Percentiles rank a stretch among this genome's conserved stretches.
phyloP scores from a whole-genome alignment of 2,329 filamentous ascomycete species.

The Neoarthrinium moseri region DNA sequence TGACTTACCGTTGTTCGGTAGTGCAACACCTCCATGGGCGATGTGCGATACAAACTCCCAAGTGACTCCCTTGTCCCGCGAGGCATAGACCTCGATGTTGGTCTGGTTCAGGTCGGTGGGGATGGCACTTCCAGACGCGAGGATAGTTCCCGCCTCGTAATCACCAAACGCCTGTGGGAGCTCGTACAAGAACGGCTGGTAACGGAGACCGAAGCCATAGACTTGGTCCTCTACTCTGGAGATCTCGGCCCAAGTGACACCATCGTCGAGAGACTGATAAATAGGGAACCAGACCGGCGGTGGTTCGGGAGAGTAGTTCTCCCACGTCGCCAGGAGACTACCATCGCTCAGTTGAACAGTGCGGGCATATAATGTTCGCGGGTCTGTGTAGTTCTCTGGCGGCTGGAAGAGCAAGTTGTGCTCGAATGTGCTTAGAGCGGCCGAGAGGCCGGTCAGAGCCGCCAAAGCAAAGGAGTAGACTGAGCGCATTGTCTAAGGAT shows the following conservation, averaged over 20 bases:
- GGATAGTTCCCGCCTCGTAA: slow-evolving; percentile 61
- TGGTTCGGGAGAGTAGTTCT: slow-evolving; percentile 56
- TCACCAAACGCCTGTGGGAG: slow-evolving; percentile 56
- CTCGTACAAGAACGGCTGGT: slow-evolving; percentile 68
- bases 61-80: slow-evolving; percentile 55
- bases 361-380: slow-evolving; percentile 42
- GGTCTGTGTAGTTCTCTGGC: slow-evolving; percentile 41
- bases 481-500: slow-evolving; percentile 1
- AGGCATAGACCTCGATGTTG: slow-evolving; percentile 69
- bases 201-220: slow-evolving; percentile 64
- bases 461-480: not conserved
- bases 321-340: slow-evolving; percentile 53
- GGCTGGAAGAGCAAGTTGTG: slow-evolving; percentile 35
- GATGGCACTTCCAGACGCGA: slow-evolving; percentile 61
- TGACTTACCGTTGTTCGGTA: slow-evolving; percentile 56
- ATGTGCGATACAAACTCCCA: slow-evolving; percentile 70
- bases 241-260: slow-evolving; percentile 61
- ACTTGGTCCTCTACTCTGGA: slow-evolving; percentile 62
- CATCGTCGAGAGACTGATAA: slow-evolving; percentile 51
- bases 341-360: slow-evolving; percentile 42
- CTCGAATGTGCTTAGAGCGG: no score
- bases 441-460: not conserved
- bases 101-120: slow-evolving; percentile 59
- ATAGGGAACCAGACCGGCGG: slow-evolving; percentile 55
- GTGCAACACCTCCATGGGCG: slow-evolving; percentile 60